A percentile compares a stretch with the other conserved stretches of the same genome.
phyloP scores from a whole-genome alignment of 345 rosid species.

The Cochlearia excelsa region DNA sequence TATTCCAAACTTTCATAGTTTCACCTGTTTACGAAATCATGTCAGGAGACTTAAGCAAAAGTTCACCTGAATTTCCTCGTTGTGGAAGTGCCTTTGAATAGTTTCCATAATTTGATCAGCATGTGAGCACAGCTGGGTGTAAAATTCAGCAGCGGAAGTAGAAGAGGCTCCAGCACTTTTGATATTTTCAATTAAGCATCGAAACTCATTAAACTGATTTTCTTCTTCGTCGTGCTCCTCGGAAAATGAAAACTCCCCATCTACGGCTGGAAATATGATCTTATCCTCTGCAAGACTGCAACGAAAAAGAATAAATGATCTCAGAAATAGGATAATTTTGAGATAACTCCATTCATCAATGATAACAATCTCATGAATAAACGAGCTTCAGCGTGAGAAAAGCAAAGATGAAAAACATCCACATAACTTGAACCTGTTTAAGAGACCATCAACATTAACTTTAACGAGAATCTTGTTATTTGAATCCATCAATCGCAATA shows the following conservation, averaged over 20 bases:
- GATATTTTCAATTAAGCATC: constrained; percentile 73
- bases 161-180: constrained; percentile 70
- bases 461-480: neutral
- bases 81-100: constrained; percentile 66
- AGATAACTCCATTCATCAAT: constrained; percentile 7
- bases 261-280: constrained; percentile 88
- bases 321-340: constrained; percentile 21
- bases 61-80: constrained; percentile 83
- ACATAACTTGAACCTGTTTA: constrained; percentile 10
- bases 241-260: constrained; percentile 63
- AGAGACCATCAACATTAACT: constrained; percentile 8
- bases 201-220: constrained; percentile 67
- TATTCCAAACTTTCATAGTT: constrained; percentile 24
- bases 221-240: constrained; percentile 87
- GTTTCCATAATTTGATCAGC: constrained; percentile 86
- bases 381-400: constrained; percentile 17
- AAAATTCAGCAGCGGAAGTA: constrained; percentile 66
- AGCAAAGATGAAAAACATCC: constrained; percentile 17
- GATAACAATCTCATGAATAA: constrained; percentile 23
- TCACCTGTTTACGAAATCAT: constrained; percentile 25
- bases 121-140: constrained; percentile 70
- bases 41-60: constrained; percentile 18
- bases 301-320: constrained; percentile 27
- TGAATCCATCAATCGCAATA: constrained; percentile 5
- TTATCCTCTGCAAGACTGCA: constrained; percentile 88